These are phyloP conservation scores for Asterella californica DNA, from an alignment of 225 moss, liverwort and hornwort species.

Conservation along the genomic window DNA sequence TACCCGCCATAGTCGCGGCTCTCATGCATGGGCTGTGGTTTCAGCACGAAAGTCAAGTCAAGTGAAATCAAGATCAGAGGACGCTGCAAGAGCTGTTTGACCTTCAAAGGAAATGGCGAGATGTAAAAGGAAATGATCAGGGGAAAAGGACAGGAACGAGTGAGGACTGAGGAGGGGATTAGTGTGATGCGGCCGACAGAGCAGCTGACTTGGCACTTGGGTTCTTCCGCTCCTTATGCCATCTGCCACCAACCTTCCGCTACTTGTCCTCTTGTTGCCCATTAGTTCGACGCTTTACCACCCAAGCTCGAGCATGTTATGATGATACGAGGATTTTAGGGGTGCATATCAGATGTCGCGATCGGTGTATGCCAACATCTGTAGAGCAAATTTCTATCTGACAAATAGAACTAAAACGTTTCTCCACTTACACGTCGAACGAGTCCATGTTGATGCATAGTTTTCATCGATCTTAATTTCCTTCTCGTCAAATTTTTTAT, in stretches of 20 bases:
- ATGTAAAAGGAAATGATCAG: not conserved
- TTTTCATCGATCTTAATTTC: too few species aligned
- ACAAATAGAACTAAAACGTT: too few species aligned
- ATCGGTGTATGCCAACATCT: too few species aligned
- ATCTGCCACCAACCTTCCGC: not conserved
- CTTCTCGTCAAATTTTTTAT: too few species aligned
- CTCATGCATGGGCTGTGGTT: slow-evolving; percentile 9
- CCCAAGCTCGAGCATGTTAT: too few species aligned
- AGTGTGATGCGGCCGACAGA: not conserved
- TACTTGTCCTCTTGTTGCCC: not conserved
- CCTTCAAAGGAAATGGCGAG: not conserved
- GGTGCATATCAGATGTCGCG: too few species aligned
- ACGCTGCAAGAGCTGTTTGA: not conserved
- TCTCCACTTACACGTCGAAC: too few species aligned
- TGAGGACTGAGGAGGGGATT: not conserved
- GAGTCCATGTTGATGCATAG: too few species aligned
- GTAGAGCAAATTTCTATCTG: too few species aligned
- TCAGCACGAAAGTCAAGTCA: not conserved
- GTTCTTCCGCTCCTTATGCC: slow-evolving; percentile 3
- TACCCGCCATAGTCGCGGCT: slow-evolving; percentile 25
- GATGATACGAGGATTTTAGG: too few species aligned
- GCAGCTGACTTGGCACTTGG: slow-evolving; percentile 12
- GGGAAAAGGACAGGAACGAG: not conserved
- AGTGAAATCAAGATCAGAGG: not conserved
- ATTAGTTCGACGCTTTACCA: too few species aligned